Evolutionary conservation across 1,139 yeast genomes (phyloP).

Genomic region (Fermentozyma sake): DNA sequence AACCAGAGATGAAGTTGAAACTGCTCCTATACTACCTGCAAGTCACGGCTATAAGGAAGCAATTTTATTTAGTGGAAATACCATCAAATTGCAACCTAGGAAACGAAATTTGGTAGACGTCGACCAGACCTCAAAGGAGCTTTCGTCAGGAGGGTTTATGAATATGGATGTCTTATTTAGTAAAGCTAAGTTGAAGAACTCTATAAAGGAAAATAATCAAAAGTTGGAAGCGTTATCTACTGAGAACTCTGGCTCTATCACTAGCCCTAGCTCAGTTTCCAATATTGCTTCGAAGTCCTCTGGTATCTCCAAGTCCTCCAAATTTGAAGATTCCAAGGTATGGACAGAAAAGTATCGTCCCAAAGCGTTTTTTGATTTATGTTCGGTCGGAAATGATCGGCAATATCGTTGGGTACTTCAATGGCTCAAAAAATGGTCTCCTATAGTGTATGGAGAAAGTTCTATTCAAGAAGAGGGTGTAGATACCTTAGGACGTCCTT

Average conservation of each 20-base stretch:
- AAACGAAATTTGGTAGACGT: no score
- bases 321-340: slow-evolving; percentile 16
- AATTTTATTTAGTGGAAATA: slow-evolving; percentile 23
- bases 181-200: slow-evolving; percentile 23
- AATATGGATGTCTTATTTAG: slow-evolving; percentile 30
- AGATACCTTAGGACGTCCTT: slow-evolving; percentile 70
- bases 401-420: slow-evolving; percentile 65
- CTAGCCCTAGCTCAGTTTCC: neutral
- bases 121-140: slow-evolving; percentile 2
- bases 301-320: neutral
- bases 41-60: slow-evolving; percentile 13
- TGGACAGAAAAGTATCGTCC: slow-evolving; percentile 92
- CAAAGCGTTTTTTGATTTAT: slow-evolving; percentile 46
- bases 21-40: neutral
- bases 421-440: slow-evolving; percentile 84
- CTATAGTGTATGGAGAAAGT: slow-evolving; percentile 54
- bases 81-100: slow-evolving; percentile 17
- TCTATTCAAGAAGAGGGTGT: slow-evolving; percentile 15
- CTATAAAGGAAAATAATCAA: slow-evolving; percentile 16
- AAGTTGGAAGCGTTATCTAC: slow-evolving; percentile 5
- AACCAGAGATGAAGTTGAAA: no score
- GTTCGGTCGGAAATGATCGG: slow-evolving; percentile 80
- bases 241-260: neutral
- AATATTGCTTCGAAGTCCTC: neutral
- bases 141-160: slow-evolving; percentile 11